Base-by-base conservation (phyloP, 805 yeast species). In the Candida ovalis region DNA sequence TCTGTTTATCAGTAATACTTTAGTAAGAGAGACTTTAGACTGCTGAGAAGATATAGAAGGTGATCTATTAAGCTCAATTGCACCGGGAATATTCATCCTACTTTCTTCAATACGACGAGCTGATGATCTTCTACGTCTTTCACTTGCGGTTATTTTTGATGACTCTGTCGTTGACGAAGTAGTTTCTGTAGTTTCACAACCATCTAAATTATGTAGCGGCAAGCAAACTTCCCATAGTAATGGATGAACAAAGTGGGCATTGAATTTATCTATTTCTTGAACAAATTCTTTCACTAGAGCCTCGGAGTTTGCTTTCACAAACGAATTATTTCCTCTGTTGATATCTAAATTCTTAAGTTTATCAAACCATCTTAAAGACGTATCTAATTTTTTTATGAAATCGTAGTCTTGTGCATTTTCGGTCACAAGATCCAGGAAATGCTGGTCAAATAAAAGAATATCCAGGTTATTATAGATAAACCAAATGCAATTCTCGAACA, bases 391-490 rank as follows among this genome's bases (percentile, higher is more conserved):
- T 12, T 48, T 39, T 21, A 59, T 36, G 8, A 56, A 48, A 21
- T 51, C 58, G 5, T 32, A 30, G 6, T 56, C 54, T 3, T 51
- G 50, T 8, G 46, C 38, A 42, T 53, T 48, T 3, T 64, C 62
- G 9, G 60, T 59, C 1, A 75, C 52, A 28, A 72, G 48, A 8
- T 68, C 66, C 1, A 62, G 50, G 46, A 72, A 70, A 1, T 66
- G 65, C 21, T 32, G 23, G 39, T 81, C 83, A 45, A 80, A 76
- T 30, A 89, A 67, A 15, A 87, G 57, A 3, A 80, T 59, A 27
- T 82, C 89, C 47, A 86, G 66, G 60, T 88, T 88, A 53, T 78
- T 74, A 54, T 77, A 81, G 12, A 88, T 71, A 55, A 77, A 86
- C 83, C 88, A 82, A 23, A 83, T 68, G 59, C 96, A 80, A 46